Base-by-base conservation (phyloP, 176 grass and related monocot species). In the Avena atlantica region DNA sequence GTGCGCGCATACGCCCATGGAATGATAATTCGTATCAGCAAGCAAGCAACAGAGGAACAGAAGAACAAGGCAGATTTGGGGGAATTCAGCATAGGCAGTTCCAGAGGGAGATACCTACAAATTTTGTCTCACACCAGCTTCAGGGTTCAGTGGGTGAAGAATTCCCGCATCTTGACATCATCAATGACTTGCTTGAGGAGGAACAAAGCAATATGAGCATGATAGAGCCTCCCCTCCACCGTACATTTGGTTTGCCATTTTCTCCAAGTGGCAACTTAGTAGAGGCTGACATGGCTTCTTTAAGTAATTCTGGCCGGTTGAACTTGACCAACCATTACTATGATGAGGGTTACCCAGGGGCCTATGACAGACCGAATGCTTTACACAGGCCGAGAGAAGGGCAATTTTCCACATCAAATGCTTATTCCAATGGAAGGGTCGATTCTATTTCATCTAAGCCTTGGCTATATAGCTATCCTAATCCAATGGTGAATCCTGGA, bases 121-220 rank as follows among this genome's bases (percentile, higher is more conserved):
- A 47, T 57, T 75, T 40, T 87, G 57, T 52, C 19, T 63, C 81
- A 19, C 71, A 63, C 67, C 94, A 97, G 81, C 69, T 78, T 57
- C 89, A 83, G 80, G 92, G 75, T 24, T 76, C 77, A 72, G 81
- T 93, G 45, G 89, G 83, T 11, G 91, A 98, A 71, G 95, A 98
- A 75, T 98, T 98, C 56, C 95, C 95, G 0, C 95, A 98, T 81
- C 88, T 98, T 88, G 95, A 93, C 83, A 98, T 98, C 76, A 98
- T 95, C 81, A 93, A 98, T 91, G 95, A 95, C 74, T 92, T 98
- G 74, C 89, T 98, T 84, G 95, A 93, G 52, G 94, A 93, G 76
- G 95, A 95, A 86, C 91, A 92, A 78, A 83, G 62, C 74, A 86
- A 81, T 86, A 90, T 79, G 16, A 66, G 48, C 40, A 84, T 85